These are phyloP conservation scores for Crithidia bombi DNA, from an alignment of 208 protist species.

Conservation along the genomic window DNA sequence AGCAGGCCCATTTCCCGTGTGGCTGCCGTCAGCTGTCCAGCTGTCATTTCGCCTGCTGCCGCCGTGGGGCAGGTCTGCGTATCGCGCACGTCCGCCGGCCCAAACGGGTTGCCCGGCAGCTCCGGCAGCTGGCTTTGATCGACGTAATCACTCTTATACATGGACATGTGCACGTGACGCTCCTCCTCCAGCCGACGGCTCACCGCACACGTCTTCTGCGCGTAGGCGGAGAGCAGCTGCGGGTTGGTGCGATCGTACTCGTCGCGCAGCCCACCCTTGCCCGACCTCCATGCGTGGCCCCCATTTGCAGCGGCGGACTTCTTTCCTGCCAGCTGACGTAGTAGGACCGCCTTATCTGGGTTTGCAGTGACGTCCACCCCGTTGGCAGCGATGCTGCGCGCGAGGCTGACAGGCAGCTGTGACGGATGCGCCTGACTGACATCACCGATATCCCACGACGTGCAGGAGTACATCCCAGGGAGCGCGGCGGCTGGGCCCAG, in stretches of 20 bases:
- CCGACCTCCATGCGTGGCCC: no score
- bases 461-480: slow-evolving; percentile 55
- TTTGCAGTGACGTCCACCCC: slow-evolving; percentile 44
- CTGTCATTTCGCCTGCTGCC: slow-evolving; percentile 57
- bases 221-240: slow-evolving; percentile 43
- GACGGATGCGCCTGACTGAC: slow-evolving; percentile 62
- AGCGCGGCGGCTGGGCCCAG: background rate
- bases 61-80: slow-evolving; percentile 37
- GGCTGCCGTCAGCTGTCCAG: slow-evolving; percentile 52
- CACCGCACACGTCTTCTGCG: slow-evolving; percentile 55
- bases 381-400: slow-evolving; percentile 49
- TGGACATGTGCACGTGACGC: slow-evolving; percentile 71
- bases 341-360: slow-evolving; percentile 59
- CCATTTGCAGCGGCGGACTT: background rate
- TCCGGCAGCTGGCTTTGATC: slow-evolving; percentile 72
- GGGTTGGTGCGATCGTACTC: slow-evolving; percentile 73
- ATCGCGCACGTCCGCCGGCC: slow-evolving; percentile 35
- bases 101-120: slow-evolving; percentile 53
- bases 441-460: slow-evolving; percentile 80
- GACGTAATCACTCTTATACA: slow-evolving; percentile 73
- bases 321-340: slow-evolving; percentile 60
- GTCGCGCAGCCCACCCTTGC: slow-evolving; percentile 30
- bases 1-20: slow-evolving; percentile 35
- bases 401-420: slow-evolving; percentile 71
- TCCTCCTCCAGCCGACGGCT: slow-evolving; percentile 72